Base-by-base conservation (phyloP, 148 eudicot species). In the Tetragonia tetragonoides region DNA sequence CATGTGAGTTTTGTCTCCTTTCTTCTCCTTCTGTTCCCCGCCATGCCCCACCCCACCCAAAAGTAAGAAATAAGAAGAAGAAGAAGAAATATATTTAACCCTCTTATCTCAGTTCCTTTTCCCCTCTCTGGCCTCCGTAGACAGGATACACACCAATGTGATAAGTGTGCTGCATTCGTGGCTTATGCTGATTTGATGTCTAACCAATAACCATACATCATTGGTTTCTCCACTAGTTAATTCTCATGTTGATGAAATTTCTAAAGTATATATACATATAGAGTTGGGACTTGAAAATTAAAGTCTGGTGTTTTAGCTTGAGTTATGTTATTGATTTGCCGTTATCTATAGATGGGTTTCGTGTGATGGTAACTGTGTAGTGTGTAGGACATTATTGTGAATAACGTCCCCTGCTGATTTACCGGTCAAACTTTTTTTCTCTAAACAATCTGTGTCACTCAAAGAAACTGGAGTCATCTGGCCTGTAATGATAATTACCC, bases 1-100 rank as follows among this genome's bases (percentile, higher is more conserved):
- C 95, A 88, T 82, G 95, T 93, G 68, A 88, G 95, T 81, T 64
- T 57, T 23, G 70, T 41, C 28, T 16, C 60, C 66, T 3, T 66
- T 3, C 62, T 62, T 79, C 60, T 59, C 18, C 34, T 20, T 57
- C 57, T 21, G 17, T 40, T 37, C 4, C 7, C 40, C 70, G 38
- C 14, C 6, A 11, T 39, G 9, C 49, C 24, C 37, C 28, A 6
- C 20, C 10, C 20, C 1, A 54, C 17, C 4, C 17, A 57, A 20
- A 57, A 5, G 62, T 3, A 53, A 57, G 4, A 57, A 57, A 44
- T 5, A 44, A 44, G 47, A 9, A 5, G 9, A 44, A 42, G 5
- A 42, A 44, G 47, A 44, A 44, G 47, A 44, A 44, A 44, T 3
- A 44, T 9, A 44, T 44, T 44, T 9, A 44, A 5, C 47, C 7